Base-by-base conservation (phyloP, 2,329 filamentous ascomycete species). In the Apiospora phragmitis region DNA sequence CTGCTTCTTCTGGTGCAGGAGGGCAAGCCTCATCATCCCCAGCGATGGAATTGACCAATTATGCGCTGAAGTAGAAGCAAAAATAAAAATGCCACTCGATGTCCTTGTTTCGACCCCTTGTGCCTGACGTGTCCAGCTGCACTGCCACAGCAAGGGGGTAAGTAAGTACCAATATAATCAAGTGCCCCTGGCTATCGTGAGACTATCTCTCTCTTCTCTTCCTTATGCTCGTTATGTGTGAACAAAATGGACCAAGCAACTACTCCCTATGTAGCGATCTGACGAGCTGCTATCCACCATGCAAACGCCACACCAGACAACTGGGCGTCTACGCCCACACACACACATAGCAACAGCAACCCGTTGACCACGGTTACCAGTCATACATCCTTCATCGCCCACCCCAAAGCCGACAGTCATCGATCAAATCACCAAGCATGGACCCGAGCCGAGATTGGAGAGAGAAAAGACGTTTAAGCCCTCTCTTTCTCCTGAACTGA, bases 331-430 rank as follows among this genome's bases (percentile, higher is more conserved):
- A n/a, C n/a, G n/a, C n/a, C n/a, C n/a, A n/a, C n/a, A n/a, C 18
- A 38, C n/a, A 21, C 55, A 38, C 29, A 62, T 38, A 62, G 55
- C 32, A 62, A 5, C 32, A 32, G 65, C 65, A 67, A 67, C 65
- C 65, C 65, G 65, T 45, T 45, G 65, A 67, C 65, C 24, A 67
- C 65, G 65, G 65, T 67, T 67, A 67, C 38, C 65, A 45, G 65
- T 67, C 65, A 12, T 49, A 18, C 14, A 38, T 62, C 21, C 21
- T 62, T 12, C 32, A n/a, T 62, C 55, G 21, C 6, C 55, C 55
- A 38, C 32, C 21, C 55, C 32, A 9, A 14, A 62, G 55, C 32
- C 55, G 18, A n/a, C 55, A 62, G 55, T 35, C 55, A 38, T 38
- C 55, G 8, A 47, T 47, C 43, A n/a, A 62, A 62, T 21, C 9